Conservation (phyloP, 495 filamentous ascomycete species). For the Cudoniella acicularis region DNA sequence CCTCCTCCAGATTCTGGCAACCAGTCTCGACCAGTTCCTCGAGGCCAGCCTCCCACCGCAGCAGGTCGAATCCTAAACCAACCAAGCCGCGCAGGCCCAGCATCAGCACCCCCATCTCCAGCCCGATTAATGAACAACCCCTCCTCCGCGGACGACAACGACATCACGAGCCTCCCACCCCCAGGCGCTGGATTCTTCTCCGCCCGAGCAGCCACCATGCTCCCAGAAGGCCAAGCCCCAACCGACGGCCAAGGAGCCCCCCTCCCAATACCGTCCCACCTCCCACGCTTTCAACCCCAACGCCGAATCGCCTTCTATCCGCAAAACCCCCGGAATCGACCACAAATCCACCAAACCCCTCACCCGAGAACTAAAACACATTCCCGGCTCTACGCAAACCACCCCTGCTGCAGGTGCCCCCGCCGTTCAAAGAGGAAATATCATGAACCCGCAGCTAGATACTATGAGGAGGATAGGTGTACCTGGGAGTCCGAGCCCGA, state of each 20-base stretch:
- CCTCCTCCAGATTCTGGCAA: conserved; percentile 2
- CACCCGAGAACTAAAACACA: conserved; percentile 24
- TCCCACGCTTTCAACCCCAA: conserved; percentile 82
- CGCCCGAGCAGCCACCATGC: conserved; percentile 56
- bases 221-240: conserved; percentile 39
- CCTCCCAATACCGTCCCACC: conserved; percentile 39
- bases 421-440: conserved; percentile 37
- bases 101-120: conserved; percentile 21
- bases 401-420: conserved; percentile 25
- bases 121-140: conserved; percentile 4
- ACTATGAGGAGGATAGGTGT: conserved; percentile 69
- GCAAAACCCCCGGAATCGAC: conserved; percentile 86
- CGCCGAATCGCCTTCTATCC: conserved; percentile 79
- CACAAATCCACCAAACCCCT: conserved; percentile 38
- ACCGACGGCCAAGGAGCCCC: conserved; percentile 28
- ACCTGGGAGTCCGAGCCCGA: conserved; percentile 55
- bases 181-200: conserved; percentile 66
- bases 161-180: conserved; percentile 8
- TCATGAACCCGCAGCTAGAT: conserved; percentile 69
- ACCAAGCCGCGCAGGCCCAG: conserved; percentile 17
- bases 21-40: not conserved
- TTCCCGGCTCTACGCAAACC: conserved; percentile 23
- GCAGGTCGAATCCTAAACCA: conserved; percentile 22
- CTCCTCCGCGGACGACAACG: not conserved
- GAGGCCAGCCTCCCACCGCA: conserved; percentile 3